Conservation (phyloP, 257 asterid species). For the Plantago elongata region DNA sequence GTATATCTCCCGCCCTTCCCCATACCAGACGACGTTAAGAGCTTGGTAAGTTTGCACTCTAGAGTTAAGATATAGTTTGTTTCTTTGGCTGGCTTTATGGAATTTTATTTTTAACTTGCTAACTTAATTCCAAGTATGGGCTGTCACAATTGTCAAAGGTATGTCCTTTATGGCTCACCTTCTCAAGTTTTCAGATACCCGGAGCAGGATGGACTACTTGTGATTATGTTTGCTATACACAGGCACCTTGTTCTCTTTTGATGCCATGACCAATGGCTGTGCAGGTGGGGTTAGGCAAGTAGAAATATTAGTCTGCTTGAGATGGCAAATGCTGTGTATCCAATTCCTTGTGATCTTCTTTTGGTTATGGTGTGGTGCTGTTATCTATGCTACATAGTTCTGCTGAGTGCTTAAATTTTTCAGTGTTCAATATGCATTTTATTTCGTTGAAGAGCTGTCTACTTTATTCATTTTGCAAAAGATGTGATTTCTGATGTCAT, state of each 20-base stretch:
- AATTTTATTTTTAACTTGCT: conserved; percentile 28
- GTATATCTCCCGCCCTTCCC: conserved; percentile 63
- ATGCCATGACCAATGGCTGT: conserved; percentile 70
- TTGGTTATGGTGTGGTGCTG: conserved; percentile 14
- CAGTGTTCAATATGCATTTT: conserved; percentile 8
- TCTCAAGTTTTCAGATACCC: conserved; percentile 96
- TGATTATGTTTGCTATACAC: conserved; percentile 80
- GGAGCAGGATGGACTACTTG: conserved; percentile 84
- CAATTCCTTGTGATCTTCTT: conserved; percentile 17
- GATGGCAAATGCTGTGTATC: conserved; percentile 35
- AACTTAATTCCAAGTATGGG: conserved; percentile 47
- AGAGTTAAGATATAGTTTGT: conserved; percentile 10
- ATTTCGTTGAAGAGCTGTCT: conserved; percentile 11
- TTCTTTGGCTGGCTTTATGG: conserved; percentile 20
- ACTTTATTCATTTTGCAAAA: conserved; percentile 9
- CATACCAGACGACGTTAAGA: conserved; percentile 56
- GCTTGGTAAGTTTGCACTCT: conserved; percentile 68
- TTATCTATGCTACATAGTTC: neutral
- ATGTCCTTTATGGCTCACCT: conserved; percentile 68
- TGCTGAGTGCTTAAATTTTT: neutral
- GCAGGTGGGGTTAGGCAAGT: conserved; percentile 98
- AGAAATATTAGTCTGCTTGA: conserved; percentile 46
- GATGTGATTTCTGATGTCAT: conserved; percentile 23
- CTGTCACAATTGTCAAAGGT: conserved; percentile 42
- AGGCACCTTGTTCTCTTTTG: conserved; percentile 87